Conservation (phyloP, 2,329 filamentous ascomycete species). For the Arthroderma sp. region DNA sequence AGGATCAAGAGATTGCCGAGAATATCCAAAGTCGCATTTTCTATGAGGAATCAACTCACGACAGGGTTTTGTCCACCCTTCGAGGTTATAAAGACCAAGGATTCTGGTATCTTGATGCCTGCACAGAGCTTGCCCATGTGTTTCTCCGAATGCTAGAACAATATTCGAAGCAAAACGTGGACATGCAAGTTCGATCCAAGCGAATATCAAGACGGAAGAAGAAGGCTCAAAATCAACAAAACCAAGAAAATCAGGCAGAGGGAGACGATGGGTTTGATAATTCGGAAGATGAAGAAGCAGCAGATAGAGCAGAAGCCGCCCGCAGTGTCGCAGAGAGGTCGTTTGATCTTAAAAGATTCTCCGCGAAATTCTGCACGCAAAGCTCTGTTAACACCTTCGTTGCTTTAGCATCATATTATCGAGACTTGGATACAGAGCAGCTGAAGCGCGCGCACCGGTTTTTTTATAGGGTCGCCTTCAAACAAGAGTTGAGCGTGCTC, state of each 20-base stretch:
- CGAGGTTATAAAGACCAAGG: conserved; percentile 86
- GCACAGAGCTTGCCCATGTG: conserved; percentile 80
- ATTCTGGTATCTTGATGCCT: conserved; percentile 83
- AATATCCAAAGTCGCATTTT: conserved; percentile 97
- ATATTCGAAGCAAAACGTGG: conserved; percentile 88
- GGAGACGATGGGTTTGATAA: conserved; percentile 38
- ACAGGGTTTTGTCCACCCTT: conserved; percentile 67
- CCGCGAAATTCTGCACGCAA: conserved; percentile 69
- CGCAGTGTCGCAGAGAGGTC: conserved; percentile 68
- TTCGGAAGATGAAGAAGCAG: conserved; percentile 46
- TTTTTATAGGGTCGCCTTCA: conserved; percentile 88
- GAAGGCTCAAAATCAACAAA: conserved; percentile 48
- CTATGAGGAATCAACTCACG: conserved; percentile 91
- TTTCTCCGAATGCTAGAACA: conserved; percentile 84
- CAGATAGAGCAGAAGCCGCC: conserved; percentile 62
- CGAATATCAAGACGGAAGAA: conserved; percentile 62
- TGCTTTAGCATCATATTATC: conserved; percentile 64
- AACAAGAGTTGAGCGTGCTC: conserved; percentile 79
- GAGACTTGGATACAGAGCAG: conserved; percentile 65
- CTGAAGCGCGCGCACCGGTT: conserved; percentile 87
- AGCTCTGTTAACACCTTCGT: conserved; percentile 82
- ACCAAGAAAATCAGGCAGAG: conserved; percentile 23
- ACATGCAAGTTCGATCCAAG: conserved; percentile 82
- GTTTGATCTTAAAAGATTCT: conserved; percentile 83
- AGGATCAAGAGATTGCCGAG: conserved; percentile 96